These are phyloP conservation scores for Sicyos baderoa DNA, from an alignment of 306 rosid genomes.

Conservation along the genomic window DNA sequence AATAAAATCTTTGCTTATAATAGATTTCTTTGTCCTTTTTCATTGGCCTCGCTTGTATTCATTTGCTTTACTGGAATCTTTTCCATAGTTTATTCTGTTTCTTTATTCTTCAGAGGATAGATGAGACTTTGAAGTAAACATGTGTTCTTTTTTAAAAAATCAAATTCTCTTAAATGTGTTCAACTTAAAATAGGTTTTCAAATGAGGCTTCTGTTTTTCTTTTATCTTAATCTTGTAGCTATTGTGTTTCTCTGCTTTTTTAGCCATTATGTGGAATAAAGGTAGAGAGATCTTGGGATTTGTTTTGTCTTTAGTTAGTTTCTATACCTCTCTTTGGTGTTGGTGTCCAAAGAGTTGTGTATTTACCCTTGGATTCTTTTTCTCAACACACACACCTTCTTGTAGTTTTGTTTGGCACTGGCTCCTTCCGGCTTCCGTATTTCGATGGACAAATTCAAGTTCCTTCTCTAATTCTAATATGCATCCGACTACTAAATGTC, in stretches of 20 bases:
- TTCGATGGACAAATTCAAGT: not conserved
- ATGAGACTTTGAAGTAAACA: not conserved
- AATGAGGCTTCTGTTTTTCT: not conserved
- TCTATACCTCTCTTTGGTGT: not conserved
- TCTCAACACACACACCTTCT: not conserved
- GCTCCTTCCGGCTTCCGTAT: not conserved
- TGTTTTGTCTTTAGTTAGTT: not conserved
- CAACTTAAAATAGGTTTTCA: not conserved
- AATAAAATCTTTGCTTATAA: not conserved
- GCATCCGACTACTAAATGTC: not conserved
- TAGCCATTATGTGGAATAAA: not conserved
- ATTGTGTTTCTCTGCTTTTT: not conserved
- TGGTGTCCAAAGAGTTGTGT: not conserved
- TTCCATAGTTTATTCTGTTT: not conserved
- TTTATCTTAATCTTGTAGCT: not conserved
- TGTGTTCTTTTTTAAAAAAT: not conserved
- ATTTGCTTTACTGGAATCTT: not conserved
- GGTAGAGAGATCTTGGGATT: not conserved
- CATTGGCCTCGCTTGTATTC: not conserved
- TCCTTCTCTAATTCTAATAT: not conserved
- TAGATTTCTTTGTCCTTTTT: not conserved
- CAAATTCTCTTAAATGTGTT: not conserved
- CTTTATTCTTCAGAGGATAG: conserved; percentile 16
- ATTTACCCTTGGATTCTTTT: not conserved
- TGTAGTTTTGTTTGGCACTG: not conserved